A percentile compares a stretch with the other conserved stretches of the same genome.
Conservation (phyloP, 2,329 filamentous ascomycete genomes). For the Allantophomopsis cytisporea region DNA sequence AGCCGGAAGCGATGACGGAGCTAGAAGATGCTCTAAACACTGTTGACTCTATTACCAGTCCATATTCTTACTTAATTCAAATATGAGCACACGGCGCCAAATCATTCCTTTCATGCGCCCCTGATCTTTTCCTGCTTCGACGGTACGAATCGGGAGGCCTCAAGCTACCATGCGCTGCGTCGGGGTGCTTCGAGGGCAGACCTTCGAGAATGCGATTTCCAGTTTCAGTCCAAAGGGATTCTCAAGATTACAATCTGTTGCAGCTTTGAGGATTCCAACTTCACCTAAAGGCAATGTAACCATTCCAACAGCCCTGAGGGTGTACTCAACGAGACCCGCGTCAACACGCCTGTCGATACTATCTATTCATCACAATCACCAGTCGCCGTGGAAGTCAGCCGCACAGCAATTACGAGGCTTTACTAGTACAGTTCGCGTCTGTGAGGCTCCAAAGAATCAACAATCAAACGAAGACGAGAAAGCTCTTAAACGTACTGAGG, state of each 20-base stretch:
- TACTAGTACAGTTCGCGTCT: conserved; percentile 10
- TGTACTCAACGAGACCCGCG: conserved; percentile 1
- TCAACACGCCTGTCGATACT: conserved; percentile 4
- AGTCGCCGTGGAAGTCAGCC: conserved; percentile 13
- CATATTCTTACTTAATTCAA: too few species aligned
- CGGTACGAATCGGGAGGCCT: too few species aligned
- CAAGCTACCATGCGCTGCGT: too few species aligned
- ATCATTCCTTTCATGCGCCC: too few species aligned
- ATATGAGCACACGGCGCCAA: too few species aligned
- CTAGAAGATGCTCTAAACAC: conserved; percentile 4
- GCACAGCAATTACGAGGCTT: conserved; percentile 15
- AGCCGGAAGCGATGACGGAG: conserved; percentile 6
- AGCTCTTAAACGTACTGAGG: conserved; percentile 23
- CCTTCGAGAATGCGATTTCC: too few species aligned
- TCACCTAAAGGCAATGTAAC: too few species aligned
- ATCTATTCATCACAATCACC: neutral
- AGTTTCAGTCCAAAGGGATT: too few species aligned
- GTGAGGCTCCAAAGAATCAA: conserved; percentile 9
- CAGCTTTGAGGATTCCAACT: neutral
- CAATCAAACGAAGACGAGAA: conserved; percentile 20
- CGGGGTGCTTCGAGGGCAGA: too few species aligned
- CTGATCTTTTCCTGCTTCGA: too few species aligned
- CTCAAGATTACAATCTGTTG: neutral
- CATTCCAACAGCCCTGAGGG: too few species aligned
- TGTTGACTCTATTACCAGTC: conserved; percentile 1